Conservation (phyloP, 305 asterid species). For the Fraxinus baroniana region DNA sequence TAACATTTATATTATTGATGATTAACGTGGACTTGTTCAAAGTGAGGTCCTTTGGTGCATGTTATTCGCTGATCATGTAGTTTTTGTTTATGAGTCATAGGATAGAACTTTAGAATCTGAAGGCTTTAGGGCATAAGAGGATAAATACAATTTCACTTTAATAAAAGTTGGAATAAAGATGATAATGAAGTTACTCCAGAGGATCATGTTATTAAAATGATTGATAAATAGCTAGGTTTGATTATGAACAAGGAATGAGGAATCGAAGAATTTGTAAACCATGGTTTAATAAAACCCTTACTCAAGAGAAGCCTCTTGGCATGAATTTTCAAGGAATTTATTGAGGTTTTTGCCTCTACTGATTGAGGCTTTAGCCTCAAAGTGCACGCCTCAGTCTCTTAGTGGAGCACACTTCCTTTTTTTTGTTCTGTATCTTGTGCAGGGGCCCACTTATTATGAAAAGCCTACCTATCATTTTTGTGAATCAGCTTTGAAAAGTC, state of each 20-base stretch:
- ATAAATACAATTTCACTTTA: neutral
- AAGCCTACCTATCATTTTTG: neutral
- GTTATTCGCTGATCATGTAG: neutral
- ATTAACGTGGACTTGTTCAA: neutral
- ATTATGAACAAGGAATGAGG: neutral
- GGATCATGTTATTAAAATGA: neutral
- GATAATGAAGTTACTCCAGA: neutral
- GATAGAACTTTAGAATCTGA: neutral
- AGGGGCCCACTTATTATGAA: neutral
- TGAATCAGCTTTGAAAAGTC: neutral
- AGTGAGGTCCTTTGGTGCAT: neutral
- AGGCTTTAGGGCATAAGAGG: neutral
- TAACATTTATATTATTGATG: neutral
- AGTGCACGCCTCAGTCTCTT: neutral
- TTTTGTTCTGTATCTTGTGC: neutral
- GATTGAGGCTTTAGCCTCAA: neutral
- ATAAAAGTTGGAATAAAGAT: neutral
- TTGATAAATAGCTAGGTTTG: neutral
- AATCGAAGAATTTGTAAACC: neutral
- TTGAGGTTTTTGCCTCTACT: neutral
- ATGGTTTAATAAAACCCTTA: neutral
- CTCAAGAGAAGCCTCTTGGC: neutral
- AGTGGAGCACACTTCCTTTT: neutral
- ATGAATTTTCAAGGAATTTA: neutral
- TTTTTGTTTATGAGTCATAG: neutral